Percentiles rank a stretch among this genome's conserved stretches.
These are phyloP conservation scores for Mikania micrantha DNA, from an alignment of 129 eudicot genomes.

Conservation along the genomic window DNA sequence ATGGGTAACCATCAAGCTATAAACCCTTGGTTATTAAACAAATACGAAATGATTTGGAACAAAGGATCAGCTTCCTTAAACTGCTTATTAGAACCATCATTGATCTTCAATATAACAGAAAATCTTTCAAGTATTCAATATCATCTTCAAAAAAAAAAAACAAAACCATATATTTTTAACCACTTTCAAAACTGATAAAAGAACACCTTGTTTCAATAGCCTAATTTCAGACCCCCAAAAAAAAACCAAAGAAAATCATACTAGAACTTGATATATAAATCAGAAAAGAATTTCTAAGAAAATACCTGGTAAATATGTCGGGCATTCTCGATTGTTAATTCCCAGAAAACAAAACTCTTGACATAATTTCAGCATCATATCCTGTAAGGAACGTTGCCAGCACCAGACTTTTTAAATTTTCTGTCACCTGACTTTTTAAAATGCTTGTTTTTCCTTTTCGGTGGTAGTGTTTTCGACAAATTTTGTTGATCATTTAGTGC, in stretches of 20 bases:
- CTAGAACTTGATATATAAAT: slow-evolving; percentile 16
- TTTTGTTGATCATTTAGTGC: slow-evolving; percentile 8
- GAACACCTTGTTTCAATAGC: slow-evolving; percentile 5
- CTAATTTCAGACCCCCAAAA: neutral
- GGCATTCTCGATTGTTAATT: slow-evolving; percentile 22
- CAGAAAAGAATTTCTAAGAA: slow-evolving; percentile 10
- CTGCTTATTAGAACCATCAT: neutral
- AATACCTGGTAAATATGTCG: slow-evolving; percentile 28
- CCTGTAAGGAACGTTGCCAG: slow-evolving; percentile 52
- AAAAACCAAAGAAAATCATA: neutral
- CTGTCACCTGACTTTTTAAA: slow-evolving; percentile 26
- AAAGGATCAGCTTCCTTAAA: neutral
- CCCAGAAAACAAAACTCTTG: slow-evolving; percentile 7
- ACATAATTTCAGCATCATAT: slow-evolving; percentile 15
- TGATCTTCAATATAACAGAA: neutral
- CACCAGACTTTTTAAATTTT: slow-evolving; percentile 26
- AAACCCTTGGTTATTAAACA: too few relatives aligned
- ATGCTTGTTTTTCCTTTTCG: slow-evolving; percentile 18
- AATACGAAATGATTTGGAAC: neutral
- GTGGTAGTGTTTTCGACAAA: slow-evolving; percentile 6
- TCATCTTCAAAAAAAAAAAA: neutral
- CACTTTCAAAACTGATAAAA: neutral
- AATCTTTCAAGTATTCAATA: neutral
- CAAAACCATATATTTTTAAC: neutral
- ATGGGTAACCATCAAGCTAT: too few relatives aligned